Conservation (phyloP, 768 basidiomycete species). For the Cystobasidium ongulense region DNA sequence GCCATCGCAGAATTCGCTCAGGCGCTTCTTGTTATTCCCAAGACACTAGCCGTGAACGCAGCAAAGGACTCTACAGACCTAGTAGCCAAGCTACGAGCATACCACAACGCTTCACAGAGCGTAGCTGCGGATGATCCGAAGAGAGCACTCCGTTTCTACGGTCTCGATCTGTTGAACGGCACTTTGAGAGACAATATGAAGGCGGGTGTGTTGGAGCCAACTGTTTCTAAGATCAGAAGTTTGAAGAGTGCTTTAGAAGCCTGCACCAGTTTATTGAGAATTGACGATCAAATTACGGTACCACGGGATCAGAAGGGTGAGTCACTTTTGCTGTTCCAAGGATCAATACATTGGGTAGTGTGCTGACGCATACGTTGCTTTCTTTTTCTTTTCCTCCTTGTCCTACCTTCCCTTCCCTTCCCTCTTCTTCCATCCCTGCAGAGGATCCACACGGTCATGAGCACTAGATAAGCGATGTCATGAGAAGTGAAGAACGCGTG, state of each 20-base stretch:
- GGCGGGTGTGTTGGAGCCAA: constrained; percentile 91
- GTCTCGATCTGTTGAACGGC: constrained; percentile 87
- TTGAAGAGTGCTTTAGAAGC: constrained; percentile 96
- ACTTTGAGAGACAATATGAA: constrained; percentile 89
- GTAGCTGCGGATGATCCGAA: constrained; percentile 84
- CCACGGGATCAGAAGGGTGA: constrained; percentile 42
- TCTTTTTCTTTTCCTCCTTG: background rate
- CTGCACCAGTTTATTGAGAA: constrained; percentile 77
- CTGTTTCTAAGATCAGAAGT: constrained; percentile 92
- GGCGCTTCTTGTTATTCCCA: constrained; percentile 87
- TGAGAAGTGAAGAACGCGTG: background rate
- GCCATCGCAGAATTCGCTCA: constrained; percentile 98
- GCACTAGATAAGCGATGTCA: constrained; percentile 18
- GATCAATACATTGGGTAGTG: background rate
- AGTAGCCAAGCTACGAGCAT: constrained; percentile 90
- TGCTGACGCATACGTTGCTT: background rate
- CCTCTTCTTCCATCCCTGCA: background rate
- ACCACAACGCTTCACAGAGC: constrained; percentile 93
- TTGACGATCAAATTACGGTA: constrained; percentile 18
- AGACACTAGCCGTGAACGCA: constrained; percentile 92
- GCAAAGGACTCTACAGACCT: constrained; percentile 97
- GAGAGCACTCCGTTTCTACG: constrained; percentile 80
- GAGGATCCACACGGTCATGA: constrained; percentile 22
- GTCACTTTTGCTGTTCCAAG: background rate
- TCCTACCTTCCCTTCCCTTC: too few relatives aligned